Evolutionary conservation across 495 filamentous ascomycete species (phyloP), one percentile per base, ranked within the genome.

Genomic region (Xylaria curta): DNA sequence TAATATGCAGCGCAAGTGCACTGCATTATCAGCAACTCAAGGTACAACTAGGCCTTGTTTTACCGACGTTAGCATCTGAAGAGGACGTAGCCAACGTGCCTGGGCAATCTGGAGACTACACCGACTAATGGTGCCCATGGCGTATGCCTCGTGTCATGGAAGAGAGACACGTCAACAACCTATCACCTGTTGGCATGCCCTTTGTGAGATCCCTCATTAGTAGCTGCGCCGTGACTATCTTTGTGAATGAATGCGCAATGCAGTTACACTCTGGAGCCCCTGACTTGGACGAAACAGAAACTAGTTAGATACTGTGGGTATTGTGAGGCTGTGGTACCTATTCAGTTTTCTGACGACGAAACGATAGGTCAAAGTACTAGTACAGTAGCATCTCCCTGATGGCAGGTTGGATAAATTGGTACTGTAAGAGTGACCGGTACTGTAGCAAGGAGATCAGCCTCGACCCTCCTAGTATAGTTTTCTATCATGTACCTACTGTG

Each of bases 321-420:
- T 38, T 19, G 46, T 66, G 63, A 66, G 63, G 63, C 63, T 66
- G 63, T 66, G 63, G 38, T 66, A n/a, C n/a, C n/a, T n/a, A 53
- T 66, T 47, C 36, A 5, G 24, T 28, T 44, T 24, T 2, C 21
- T 28, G 1, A 6, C 13, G 12, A 15, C 40, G 61, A 47, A 28
- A 42, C 21, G 24, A 64, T 40, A 38, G 56, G 28, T 58, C 54
- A 31, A 33, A 33, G 31, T 42, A 42, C 10, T 12, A 19, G 31
- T 42, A 42, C 38, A 42, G 38, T n/a, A 59, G 28, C 31, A 19
- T 17, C 21, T 24, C 38, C 17, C 60, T 28, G 38, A 28, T 21
- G 40, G 24, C 8, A 28, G 24, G 13, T 28, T 64, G 42, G 40
- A 49, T 64, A 64, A 38, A 21, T n/a, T 60, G 19, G 31, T 15